Base-by-base conservation (phyloP, 2,329 filamentous ascomycete genomes). In the Thelonectria olida region DNA sequence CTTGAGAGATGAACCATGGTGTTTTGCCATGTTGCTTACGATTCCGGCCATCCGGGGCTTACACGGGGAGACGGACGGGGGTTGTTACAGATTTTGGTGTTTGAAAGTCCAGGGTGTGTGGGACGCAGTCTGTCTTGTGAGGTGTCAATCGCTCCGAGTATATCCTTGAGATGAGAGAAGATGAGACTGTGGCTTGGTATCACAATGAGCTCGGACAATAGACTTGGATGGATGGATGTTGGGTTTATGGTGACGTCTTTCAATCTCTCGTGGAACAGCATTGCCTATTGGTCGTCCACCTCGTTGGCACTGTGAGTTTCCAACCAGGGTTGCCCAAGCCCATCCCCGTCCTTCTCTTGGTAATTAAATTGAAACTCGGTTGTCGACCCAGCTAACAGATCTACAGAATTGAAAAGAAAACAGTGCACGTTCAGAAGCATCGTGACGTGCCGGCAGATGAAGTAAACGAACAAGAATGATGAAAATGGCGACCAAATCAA, bases 41-140 rank as follows among this genome's bases (percentile, higher is more conserved):
- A 31, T 28, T 48, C 52, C 52, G 42, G 41, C 28, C 19, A 44
- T 27, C 38, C 42, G 42, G 42, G 53, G 39, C 20, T 10, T 38
- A 28, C 23, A 42, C 25, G 53, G 53, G 42, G 34, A 22, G 19
- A 20, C 10, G 44, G 22, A 27, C 23, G 22, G 13, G 36, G 38
- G 38, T 38, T 61, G 58, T 55, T 61, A 39, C 57, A 60, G 41
- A 38, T n/a, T n/a, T 59, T 20, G 17, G 56, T 42, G 57, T 60
- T 60, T 60, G 50, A 54, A 48, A 53, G 49, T n/a, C 44, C 36
- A 7, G 5, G 27, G 57, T 50, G 57, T 49, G 12, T 54, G 51
- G 51, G 52, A 60, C 57, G 44, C 19, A 42, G 5, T 28, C 20
- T 17, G 58, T 56, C 52, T 61, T 52, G 47, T 28, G 34, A 44